phyloP scores from a whole-genome alignment of 441 rosid species.

The Rhodomyrtus psidioides region DNA sequence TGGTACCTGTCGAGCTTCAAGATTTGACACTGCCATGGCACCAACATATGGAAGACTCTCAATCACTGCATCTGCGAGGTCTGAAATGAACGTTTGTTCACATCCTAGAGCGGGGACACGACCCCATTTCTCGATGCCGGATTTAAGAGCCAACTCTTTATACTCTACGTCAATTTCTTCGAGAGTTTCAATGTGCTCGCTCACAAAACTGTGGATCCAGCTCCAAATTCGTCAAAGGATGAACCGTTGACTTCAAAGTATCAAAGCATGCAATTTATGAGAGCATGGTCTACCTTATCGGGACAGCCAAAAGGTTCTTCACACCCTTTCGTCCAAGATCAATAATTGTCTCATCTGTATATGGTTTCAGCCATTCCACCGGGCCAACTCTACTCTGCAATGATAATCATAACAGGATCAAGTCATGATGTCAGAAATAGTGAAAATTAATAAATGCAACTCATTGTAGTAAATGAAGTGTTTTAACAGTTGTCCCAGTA shows the following conservation, averaged over 20 bases:
- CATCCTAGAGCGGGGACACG: constrained; percentile 96
- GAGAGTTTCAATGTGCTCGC: constrained; percentile 24
- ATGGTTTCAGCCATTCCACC: constrained; percentile 97
- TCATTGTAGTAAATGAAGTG: background rate
- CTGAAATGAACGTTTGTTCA: constrained; percentile 89
- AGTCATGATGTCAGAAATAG: background rate
- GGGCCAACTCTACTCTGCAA: constrained; percentile 99
- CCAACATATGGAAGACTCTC: constrained; percentile 98
- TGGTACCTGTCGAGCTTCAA: constrained; percentile 93
- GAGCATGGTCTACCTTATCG: constrained; percentile 54
- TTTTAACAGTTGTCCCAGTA: background rate
- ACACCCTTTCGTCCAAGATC: constrained; percentile 89
- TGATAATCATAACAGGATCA: constrained; percentile 10
- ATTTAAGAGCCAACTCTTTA: constrained; percentile 18
- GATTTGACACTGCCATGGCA: constrained; percentile 96
- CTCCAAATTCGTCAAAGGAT: background rate
- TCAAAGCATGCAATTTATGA: background rate
- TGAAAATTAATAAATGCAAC: background rate
- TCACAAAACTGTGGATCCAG: constrained; percentile 60
- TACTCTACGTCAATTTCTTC: constrained; percentile 22
- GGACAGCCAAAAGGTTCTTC: constrained; percentile 81
- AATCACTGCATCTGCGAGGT: constrained; percentile 96
- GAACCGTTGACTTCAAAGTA: background rate
- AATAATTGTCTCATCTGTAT: constrained; percentile 87
- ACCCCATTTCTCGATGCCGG: constrained; percentile 22